Conservation (phyloP, 129 eudicot genomes). For the Lactuca sativa region DNA sequence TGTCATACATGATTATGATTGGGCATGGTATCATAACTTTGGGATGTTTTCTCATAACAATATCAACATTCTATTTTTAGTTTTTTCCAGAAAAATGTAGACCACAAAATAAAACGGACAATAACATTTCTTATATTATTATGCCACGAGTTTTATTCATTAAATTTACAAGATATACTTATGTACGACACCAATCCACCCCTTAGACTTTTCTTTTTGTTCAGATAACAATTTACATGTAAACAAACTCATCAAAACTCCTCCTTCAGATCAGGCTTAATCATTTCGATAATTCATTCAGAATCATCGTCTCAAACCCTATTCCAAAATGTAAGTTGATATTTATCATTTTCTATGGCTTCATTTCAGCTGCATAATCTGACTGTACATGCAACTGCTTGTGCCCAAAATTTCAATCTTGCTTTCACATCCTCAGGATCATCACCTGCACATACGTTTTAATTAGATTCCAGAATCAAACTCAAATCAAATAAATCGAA, state of each 20-base stretch:
- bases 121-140: too few species aligned
- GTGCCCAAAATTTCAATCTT: slow-evolving; percentile 82
- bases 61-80: too few species aligned
- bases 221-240: slow-evolving; percentile 11
- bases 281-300: slow-evolving; percentile 5
- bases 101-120: neutral
- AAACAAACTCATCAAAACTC: slow-evolving; percentile 17
- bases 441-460: slow-evolving; percentile 48
- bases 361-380: slow-evolving; percentile 57
- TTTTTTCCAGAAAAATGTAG: neutral
- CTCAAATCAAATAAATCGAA: too few species aligned
- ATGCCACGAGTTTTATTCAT: slow-evolving; percentile 5
- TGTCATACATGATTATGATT: too few species aligned
- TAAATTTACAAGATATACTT: slow-evolving; percentile 17
- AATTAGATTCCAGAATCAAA: too few species aligned
- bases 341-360: neutral
- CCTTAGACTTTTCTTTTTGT: slow-evolving; percentile 5
- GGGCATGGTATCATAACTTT: too few species aligned
- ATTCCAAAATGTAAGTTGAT: slow-evolving; percentile 5
- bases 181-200: slow-evolving; percentile 16
- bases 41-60: too few species aligned
- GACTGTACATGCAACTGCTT: slow-evolving; percentile 76
- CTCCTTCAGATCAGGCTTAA: slow-evolving; percentile 12
- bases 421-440: slow-evolving; percentile 89
- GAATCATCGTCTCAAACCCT: slow-evolving; percentile 9